phyloP scores from a whole-genome alignment of 1,139 yeast species.

The Suhomyces anneliseae region DNA sequence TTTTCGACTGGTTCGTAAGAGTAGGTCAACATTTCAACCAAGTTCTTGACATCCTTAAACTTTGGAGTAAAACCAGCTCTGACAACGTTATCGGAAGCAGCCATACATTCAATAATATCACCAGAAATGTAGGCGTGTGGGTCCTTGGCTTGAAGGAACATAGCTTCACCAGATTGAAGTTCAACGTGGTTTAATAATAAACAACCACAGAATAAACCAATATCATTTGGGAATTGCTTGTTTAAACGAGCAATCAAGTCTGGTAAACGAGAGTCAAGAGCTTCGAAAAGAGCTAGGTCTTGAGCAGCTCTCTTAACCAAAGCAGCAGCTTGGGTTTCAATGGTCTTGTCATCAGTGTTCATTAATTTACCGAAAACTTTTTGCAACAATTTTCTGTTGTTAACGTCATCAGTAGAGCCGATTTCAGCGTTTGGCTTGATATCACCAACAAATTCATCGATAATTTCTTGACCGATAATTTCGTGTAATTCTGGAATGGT shows the following conservation, averaged over 20 bases:
- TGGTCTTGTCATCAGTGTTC: constrained; percentile 65
- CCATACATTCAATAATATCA: constrained; percentile 98
- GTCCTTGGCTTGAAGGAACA: constrained; percentile 94
- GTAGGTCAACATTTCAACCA: constrained; percentile 90
- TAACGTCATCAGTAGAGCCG: constrained; percentile 47
- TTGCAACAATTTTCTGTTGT: constrained; percentile 67
- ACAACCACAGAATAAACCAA: constrained; percentile 96
- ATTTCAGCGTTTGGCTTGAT: constrained; percentile 46
- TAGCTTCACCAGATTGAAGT: constrained; percentile 90
- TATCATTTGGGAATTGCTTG: constrained; percentile 87
- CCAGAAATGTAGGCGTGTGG: constrained; percentile 98
- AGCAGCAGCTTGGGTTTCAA: constrained; percentile 53
- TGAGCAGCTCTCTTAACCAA: constrained; percentile 63
- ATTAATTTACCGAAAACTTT: constrained; percentile 76
- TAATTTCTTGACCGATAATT: constrained; percentile 64
- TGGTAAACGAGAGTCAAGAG: constrained; percentile 53
- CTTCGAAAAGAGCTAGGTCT: constrained; percentile 50
- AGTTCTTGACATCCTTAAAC: constrained; percentile 88
- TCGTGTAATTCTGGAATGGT: constrained; percentile 73
- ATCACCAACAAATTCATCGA: constrained; percentile 52
- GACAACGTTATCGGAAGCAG: constrained; percentile 96
- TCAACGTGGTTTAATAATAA: constrained; percentile 84
- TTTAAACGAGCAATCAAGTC: constrained; percentile 73
- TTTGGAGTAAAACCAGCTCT: constrained; percentile 99
- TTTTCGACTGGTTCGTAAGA: constrained; percentile 85